Evolutionary conservation across 306 rosid species (phyloP).

Genomic region (Quercus gilva): DNA sequence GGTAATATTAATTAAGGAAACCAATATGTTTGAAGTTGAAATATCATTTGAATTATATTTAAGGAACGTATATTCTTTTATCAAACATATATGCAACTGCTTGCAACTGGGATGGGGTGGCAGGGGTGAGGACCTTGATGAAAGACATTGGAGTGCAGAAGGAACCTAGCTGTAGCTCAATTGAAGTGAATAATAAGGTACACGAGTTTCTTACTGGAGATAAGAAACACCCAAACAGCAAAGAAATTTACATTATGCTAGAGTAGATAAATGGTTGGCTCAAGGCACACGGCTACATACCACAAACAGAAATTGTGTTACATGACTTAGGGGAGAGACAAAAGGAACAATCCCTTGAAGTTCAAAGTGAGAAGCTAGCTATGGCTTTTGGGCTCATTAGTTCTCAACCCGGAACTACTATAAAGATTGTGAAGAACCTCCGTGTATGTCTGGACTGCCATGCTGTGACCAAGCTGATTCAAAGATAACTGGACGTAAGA

Average conservation of each 20-base stretch:
- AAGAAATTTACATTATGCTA: constrained; percentile 57
- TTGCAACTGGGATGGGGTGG: constrained; percentile 78
- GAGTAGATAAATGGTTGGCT: constrained; percentile 67
- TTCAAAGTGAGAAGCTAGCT: constrained; percentile 86
- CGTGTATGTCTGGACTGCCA: constrained; percentile 80
- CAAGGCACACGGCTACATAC: constrained; percentile 51
- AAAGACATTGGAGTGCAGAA: constrained; percentile 64
- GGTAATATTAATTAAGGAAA: not conserved
- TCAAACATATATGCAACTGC: constrained; percentile 74
- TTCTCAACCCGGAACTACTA: constrained; percentile 51
- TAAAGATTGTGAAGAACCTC: constrained; percentile 78
- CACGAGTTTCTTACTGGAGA: constrained; percentile 83
- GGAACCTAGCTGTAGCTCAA: constrained; percentile 84
- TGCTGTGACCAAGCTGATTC: constrained; percentile 72
- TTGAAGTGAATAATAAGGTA: constrained; percentile 63
- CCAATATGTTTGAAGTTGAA: not conserved
- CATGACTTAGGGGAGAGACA: constrained; percentile 68
- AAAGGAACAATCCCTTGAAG: constrained; percentile 65
- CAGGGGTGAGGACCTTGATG: constrained; percentile 70
- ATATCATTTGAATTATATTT: not conserved
- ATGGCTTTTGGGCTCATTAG: constrained; percentile 81
- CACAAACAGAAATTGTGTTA: constrained; percentile 54
- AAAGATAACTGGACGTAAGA: constrained; percentile 51
- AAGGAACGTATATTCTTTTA: constrained; percentile 71
- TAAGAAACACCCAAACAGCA: constrained; percentile 58